Evolutionary conservation across 2,329 filamentous ascomycete genomes (phyloP).

Genomic region (Blastomyces emzantsi): DNA sequence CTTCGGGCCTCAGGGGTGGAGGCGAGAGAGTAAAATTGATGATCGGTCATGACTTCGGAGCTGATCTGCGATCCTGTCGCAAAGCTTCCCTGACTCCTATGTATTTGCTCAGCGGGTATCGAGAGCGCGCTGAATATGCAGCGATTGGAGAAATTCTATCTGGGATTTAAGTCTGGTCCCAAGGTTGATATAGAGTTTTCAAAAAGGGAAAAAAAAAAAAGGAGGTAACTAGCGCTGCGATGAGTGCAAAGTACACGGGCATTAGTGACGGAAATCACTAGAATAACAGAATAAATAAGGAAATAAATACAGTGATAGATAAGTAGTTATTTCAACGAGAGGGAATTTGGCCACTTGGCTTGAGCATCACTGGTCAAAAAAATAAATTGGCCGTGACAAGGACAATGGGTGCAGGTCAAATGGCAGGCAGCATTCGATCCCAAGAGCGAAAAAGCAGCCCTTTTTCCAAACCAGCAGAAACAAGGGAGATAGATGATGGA

Average conservation of each 20-base stretch:
- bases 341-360: background rate
- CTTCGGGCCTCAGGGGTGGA: conserved; percentile 12
- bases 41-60: background rate
- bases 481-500: no score
- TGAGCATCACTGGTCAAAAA: background rate
- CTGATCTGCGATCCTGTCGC: background rate
- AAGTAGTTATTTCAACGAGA: background rate
- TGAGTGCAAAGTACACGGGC: background rate
- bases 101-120: no score
- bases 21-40: background rate
- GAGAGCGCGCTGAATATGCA: background rate
- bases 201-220: background rate
- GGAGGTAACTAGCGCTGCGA: background rate
- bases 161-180: background rate
- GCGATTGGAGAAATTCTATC: background rate
- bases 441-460: background rate
- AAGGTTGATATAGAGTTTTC: background rate
- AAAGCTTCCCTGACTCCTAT: background rate
- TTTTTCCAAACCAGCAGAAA: no score
- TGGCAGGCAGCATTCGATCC: background rate
- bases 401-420: background rate
- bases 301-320: background rate
- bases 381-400: background rate
- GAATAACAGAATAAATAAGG: background rate
- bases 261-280: background rate